Evolutionary conservation across 306 rosid genomes (phyloP).

Genomic region (Quercus dentata): DNA sequence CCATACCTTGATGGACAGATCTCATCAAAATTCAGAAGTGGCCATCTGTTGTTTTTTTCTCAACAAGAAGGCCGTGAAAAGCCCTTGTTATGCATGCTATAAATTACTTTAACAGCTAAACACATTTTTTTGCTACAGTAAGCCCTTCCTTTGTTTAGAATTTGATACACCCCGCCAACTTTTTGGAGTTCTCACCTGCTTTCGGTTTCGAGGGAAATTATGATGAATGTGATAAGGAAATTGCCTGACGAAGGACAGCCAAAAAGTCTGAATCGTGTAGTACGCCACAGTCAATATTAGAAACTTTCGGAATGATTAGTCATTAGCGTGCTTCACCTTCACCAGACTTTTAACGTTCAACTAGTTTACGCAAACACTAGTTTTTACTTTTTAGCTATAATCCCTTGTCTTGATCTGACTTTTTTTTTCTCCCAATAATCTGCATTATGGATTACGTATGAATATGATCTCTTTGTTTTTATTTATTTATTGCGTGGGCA

Average conservation of each 20-base stretch:
- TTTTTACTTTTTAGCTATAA: not conserved
- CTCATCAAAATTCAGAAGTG: no score
- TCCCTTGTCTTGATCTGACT: not conserved
- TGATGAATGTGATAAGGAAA: not conserved
- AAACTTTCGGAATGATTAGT: not conserved
- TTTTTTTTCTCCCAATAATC: not conserved
- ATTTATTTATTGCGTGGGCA: not conserved
- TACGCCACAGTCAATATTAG: not conserved
- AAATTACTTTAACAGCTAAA: not conserved
- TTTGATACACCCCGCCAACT: not conserved
- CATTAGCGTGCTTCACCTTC: not conserved
- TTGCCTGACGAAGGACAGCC: no score
- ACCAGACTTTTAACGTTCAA: not conserved
- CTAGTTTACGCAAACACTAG: not conserved
- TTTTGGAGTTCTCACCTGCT: not conserved
- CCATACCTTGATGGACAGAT: no score
- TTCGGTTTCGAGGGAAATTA: not conserved
- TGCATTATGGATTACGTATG: not conserved
- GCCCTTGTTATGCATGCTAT: not conserved
- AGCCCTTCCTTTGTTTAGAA: not conserved
- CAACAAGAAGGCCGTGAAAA: not conserved
- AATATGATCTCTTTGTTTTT: no score
- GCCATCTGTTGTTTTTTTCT: not conserved
- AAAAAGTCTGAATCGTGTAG: no score
- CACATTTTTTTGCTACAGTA: not conserved